Percentiles rank a stretch among this genome's conserved stretches.
phyloP scores from a whole-genome alignment of 441 rosid genomes.

The Syzygium malaccense region DNA sequence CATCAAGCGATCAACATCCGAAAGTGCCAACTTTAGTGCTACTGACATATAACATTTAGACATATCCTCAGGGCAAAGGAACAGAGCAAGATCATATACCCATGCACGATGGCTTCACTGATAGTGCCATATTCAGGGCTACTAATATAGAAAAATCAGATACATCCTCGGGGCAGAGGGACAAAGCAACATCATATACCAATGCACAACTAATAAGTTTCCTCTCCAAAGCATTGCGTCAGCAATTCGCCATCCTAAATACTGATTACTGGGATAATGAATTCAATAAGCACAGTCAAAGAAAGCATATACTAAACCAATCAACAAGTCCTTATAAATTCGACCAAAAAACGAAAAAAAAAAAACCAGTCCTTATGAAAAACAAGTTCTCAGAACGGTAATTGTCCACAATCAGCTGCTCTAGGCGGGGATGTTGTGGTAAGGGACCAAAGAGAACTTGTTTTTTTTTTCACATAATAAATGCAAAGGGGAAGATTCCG shows the following conservation, averaged over 20 bases:
- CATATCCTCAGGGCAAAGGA: neutral
- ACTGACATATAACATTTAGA: neutral
- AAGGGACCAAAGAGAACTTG: no score
- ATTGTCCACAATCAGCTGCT: neutral
- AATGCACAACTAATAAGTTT: neutral
- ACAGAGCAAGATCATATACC: neutral
- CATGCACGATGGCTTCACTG: neutral
- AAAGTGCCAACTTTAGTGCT: neutral
- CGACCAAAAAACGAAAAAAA: neutral
- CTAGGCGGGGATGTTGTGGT: no score
- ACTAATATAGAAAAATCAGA: neutral
- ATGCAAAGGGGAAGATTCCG: no score
- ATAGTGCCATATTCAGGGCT: neutral
- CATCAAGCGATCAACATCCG: neutral
- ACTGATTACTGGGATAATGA: neutral
- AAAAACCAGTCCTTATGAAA: neutral
- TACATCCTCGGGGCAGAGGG: neutral
- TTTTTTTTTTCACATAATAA: no score
- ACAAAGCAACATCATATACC: neutral
- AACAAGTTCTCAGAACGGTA: neutral
- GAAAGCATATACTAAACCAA: neutral
- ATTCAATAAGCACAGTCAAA: neutral
- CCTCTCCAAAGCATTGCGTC: neutral
- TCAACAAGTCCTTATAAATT: neutral
- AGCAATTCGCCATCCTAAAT: neutral